Evolutionary conservation across 148 eudicot genomes (phyloP).

Genomic region (Dianthus caryophyllus): DNA sequence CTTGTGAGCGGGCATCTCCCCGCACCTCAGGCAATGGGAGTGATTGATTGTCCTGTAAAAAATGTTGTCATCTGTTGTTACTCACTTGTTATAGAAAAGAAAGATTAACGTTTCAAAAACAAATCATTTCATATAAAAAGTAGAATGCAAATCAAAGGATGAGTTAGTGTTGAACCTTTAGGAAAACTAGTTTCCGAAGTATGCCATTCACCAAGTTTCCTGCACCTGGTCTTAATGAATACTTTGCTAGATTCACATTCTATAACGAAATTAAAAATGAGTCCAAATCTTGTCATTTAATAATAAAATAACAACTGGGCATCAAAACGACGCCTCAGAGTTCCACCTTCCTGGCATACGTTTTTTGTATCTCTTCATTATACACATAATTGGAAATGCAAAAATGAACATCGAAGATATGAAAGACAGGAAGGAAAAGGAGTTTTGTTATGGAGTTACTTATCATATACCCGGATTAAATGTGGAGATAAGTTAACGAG

Average conservation of each 20-base stretch:
- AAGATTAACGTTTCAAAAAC: background rate
- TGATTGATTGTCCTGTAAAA: conserved; percentile 63
- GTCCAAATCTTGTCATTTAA: background rate
- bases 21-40: conserved; percentile 75
- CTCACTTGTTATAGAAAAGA: too few species aligned
- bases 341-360: background rate
- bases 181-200: conserved; percentile 65
- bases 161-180: conserved; percentile 45
- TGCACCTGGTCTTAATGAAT: conserved; percentile 92
- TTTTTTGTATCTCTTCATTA: background rate
- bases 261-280: conserved; percentile 23
- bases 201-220: conserved; percentile 97
- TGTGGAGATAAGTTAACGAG: background rate
- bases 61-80: background rate
- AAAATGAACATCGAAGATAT: too few species aligned
- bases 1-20: conserved; percentile 79
- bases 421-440: background rate
- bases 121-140: background rate
- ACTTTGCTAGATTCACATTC: conserved; percentile 94
- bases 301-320: background rate
- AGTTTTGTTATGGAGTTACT: background rate
- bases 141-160: background rate
- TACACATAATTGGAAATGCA: too few species aligned
- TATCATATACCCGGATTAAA: conserved; percentile 1
- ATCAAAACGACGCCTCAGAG: background rate